Percentiles rank a stretch among this genome's conserved stretches.
These are phyloP conservation scores for Entophlyctis luteolus DNA, from an alignment of 192 early-diverging fungal species.

Conservation along the genomic window DNA sequence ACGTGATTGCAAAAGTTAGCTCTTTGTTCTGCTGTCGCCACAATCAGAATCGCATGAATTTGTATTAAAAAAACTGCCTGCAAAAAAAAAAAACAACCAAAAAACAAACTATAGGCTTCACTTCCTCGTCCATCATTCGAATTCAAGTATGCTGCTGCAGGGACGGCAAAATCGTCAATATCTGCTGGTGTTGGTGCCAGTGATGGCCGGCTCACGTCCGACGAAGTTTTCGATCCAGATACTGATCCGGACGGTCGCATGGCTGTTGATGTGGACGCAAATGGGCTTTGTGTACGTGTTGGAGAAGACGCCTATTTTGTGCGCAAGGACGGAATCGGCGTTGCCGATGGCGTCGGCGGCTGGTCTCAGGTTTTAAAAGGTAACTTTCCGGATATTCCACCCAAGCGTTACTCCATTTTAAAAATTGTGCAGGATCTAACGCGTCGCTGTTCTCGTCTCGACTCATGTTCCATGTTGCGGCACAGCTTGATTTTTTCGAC, in stretches of 20 bases:
- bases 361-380: constrained; percentile 66
- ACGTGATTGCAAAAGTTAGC: too few species aligned
- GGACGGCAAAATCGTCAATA: constrained; percentile 48
- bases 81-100: neutral
- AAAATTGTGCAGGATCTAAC: constrained; percentile 65
- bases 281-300: constrained; percentile 48
- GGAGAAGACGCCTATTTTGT: constrained; percentile 95
- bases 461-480: constrained; percentile 87
- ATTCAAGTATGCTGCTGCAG: constrained; percentile 59
- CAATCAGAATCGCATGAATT: too few species aligned
- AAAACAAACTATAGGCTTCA: neutral
- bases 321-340: constrained; percentile 80
- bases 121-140: constrained; percentile 44
- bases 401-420: neutral
- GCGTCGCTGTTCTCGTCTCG: constrained; percentile 87
- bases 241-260: neutral
- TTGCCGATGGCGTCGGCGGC: constrained; percentile 94
- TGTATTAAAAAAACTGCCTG: too few species aligned
- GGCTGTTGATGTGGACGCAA: neutral
- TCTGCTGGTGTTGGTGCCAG: neutral
- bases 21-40: too few species aligned
- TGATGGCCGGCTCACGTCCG: neutral
- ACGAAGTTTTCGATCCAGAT: constrained; percentile 22
- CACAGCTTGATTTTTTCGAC: constrained; percentile 81
- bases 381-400: neutral